Base-by-base conservation (phyloP, 345 rosid species). In the Lepidium didymum region DNA sequence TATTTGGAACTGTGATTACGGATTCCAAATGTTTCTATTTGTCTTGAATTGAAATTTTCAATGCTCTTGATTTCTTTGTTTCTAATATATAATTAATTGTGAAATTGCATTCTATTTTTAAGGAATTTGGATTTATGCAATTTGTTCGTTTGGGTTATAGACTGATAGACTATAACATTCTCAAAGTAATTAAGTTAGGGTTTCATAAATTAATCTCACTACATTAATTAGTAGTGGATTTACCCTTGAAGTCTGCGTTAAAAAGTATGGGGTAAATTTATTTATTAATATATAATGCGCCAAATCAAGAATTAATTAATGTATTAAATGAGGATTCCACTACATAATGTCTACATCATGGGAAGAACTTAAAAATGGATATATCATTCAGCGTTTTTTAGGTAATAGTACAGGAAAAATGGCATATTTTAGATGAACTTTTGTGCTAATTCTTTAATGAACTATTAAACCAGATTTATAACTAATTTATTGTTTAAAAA, bases 1-100 rank as follows among this genome's bases (percentile, higher is more conserved):
- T 75, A 75, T 68, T 62, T 75, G 74, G 78, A 75, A 75, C 74
- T 68, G 78, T 62, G 78, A 75, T 75, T 75, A 63, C 70, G 70
- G 46, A 62, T 75, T 75, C 65, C 78, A 62, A 75, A 75, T 62
- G 68, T 75, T 27, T 68, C 64, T 75, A 75, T 54, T 68, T 68
- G 65, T 68, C 74, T 62, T 18, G 13, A 29, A 0, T 68, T 62
- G 34, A 31, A 55, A 10, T 8, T 68, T 62, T 50, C 74, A 62
- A 68, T 61, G 64, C 9, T 23, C 27, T 52, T 73, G 0, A 13
- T 57, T 42, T 52, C 16, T 51, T 42, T 14, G 8, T 50, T 45
- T 73, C 19, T 1, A 41, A 10, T 1, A 41, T 23, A 9, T 37
- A 44, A 25, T 7, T 19, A 25, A 10, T 19, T n/a, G 1, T 45